phyloP scores from a whole-genome alignment of 495 filamentous ascomycete genomes.

The Cryomyces antarcticus region DNA sequence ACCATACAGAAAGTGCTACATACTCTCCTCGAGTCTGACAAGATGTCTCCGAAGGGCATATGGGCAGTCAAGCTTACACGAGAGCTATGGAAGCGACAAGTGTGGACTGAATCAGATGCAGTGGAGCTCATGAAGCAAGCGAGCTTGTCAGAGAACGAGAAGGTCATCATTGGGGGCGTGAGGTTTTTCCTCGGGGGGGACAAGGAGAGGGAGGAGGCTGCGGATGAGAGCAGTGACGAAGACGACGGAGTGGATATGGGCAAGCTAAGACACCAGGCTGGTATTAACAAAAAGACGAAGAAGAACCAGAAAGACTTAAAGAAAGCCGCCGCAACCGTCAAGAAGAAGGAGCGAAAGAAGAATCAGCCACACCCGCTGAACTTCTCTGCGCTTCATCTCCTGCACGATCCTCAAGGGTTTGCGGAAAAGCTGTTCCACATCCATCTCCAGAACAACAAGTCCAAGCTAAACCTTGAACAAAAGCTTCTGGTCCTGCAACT shows the following conservation, averaged over 20 bases:
- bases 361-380: slow-evolving; percentile 69
- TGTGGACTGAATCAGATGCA: slow-evolving; percentile 74
- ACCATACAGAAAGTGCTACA: slow-evolving; percentile 83
- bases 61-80: slow-evolving; percentile 87
- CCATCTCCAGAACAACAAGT: slow-evolving; percentile 71
- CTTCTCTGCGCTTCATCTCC: slow-evolving; percentile 91
- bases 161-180: slow-evolving; percentile 70
- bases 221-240: slow-evolving; percentile 72
- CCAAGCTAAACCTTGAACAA: slow-evolving; percentile 74
- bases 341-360: slow-evolving; percentile 72
- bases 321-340: slow-evolving; percentile 56
- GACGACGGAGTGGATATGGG: slow-evolving; percentile 58
- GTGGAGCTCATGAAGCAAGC: slow-evolving; percentile 93
- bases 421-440: slow-evolving; percentile 79
- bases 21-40: slow-evolving; percentile 72
- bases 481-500: slow-evolving; percentile 77
- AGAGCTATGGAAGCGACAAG: slow-evolving; percentile 72
- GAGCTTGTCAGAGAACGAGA: slow-evolving; percentile 61
- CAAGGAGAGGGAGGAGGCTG: slow-evolving; percentile 77
- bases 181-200: slow-evolving; percentile 92
- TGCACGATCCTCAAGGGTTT: slow-evolving; percentile 91
- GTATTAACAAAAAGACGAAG: slow-evolving; percentile 88
- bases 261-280: slow-evolving; percentile 60
- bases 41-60: slow-evolving; percentile 61
- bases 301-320: slow-evolving; percentile 65